Conservation (phyloP, 306 rosid species). For the Vigna angularis region DNA sequence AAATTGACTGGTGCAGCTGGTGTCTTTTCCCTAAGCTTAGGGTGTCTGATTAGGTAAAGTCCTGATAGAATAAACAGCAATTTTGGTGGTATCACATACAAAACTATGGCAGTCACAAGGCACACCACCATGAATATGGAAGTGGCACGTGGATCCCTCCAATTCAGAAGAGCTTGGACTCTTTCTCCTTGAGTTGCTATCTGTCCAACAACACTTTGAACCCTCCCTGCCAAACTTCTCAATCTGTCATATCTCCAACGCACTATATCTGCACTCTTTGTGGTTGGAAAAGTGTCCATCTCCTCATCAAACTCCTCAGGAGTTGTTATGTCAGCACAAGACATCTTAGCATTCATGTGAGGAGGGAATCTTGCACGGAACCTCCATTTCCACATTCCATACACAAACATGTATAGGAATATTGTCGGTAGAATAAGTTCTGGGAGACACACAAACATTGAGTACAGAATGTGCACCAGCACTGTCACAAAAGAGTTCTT, state of each 20-base stretch:
- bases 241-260: conserved; percentile 88
- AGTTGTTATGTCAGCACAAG: conserved; percentile 65
- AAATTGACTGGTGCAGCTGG: conserved; percentile 74
- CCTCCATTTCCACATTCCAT: conserved; percentile 87
- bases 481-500: conserved; percentile 72
- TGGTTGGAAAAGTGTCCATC: conserved; percentile 78
- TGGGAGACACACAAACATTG: conserved; percentile 86
- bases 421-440: conserved; percentile 85
- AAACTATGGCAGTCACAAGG: conserved; percentile 60
- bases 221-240: conserved; percentile 81
- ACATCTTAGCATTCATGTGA: conserved; percentile 80
- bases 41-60: conserved; percentile 89
- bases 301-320: conserved; percentile 94
- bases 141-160: conserved; percentile 98
- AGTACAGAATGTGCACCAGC: conserved; percentile 78
- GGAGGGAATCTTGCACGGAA: conserved; percentile 80
- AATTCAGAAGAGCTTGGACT: conserved; percentile 74
- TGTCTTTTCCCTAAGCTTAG: conserved; percentile 70
- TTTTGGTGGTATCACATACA: conserved; percentile 76
- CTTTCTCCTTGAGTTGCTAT: conserved; percentile 94
- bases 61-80: conserved; percentile 61
- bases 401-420: conserved; percentile 86
- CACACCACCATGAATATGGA: conserved; percentile 68
- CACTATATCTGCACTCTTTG: conserved; percentile 56
- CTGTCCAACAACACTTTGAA: conserved; percentile 91